phyloP scores from a whole-genome alignment of 192 early-diverging fungal genomes.

The Cladochytrium replicatum region DNA sequence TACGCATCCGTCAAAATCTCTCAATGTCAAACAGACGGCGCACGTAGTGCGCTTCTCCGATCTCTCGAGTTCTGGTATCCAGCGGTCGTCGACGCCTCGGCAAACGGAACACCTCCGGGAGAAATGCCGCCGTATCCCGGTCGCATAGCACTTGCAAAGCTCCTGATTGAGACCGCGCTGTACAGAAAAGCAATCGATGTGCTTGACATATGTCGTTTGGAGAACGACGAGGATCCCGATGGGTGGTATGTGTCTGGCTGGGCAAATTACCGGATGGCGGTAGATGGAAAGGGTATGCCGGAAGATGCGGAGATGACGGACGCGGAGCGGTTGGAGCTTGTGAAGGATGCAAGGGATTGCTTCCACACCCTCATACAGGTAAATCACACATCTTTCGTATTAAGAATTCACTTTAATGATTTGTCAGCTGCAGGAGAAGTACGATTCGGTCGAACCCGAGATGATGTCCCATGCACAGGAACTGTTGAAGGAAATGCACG shows the following conservation, averaged over 20 bases:
- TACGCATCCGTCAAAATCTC: conserved; percentile 83
- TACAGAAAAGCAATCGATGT: conserved; percentile 70
- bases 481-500: conserved; percentile 10
- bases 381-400: neutral
- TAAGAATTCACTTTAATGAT: neutral
- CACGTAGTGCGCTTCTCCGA: conserved; percentile 51
- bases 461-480: conserved; percentile 7
- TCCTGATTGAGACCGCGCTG: conserved; percentile 76
- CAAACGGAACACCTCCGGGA: conserved; percentile 5
- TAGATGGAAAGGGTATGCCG: conserved; percentile 40
- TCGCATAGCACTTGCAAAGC: conserved; percentile 70
- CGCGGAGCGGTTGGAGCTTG: conserved; percentile 40
- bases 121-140: conserved; percentile 68
- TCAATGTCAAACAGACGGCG: conserved; percentile 73
- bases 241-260: conserved; percentile 94
- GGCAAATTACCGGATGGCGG: conserved; percentile 73
- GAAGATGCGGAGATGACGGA: conserved; percentile 14
- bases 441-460: conserved; percentile 15
- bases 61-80: conserved; percentile 62
- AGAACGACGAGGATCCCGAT: conserved; percentile 89
- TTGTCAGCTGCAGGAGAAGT: conserved; percentile 11
- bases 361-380: conserved; percentile 59
- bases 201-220: conserved; percentile 69
- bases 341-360: conserved; percentile 71
- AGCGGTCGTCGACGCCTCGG: conserved; percentile 26